Conservation (phyloP, 2,329 filamentous ascomycete species). For the Colletotrichum nymphaeae region DNA sequence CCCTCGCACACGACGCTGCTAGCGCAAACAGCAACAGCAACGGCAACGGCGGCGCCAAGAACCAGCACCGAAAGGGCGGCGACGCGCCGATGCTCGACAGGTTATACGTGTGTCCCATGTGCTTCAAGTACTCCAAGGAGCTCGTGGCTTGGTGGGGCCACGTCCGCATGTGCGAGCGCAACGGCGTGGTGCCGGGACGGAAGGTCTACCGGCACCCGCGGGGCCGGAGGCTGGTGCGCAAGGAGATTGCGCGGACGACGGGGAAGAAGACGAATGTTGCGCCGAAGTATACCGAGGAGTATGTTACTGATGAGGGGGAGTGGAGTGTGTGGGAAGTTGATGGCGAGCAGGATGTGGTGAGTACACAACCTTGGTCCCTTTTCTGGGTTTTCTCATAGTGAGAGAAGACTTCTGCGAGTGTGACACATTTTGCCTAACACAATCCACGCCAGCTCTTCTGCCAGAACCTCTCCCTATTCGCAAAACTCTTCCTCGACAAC, state of each 20-base stretch:
- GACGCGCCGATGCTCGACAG: constrained; percentile 66
- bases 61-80: constrained; percentile 46
- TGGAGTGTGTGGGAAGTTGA: constrained; percentile 95
- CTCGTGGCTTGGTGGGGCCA: constrained; percentile 69
- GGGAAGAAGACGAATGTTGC: constrained; percentile 50
- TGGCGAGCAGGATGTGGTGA: constrained; percentile 82
- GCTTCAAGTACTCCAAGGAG: constrained; percentile 89
- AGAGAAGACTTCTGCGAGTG: neutral
- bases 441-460: constrained; percentile 75
- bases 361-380: constrained; percentile 40
- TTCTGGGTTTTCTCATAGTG: neutral
- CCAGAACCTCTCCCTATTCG: constrained; percentile 95
- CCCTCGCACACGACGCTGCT: constrained; percentile 26
- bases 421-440: constrained; percentile 29
- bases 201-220: constrained; percentile 78
- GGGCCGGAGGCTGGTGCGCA: constrained; percentile 53
- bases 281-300: constrained; percentile 53
- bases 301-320: constrained; percentile 71
- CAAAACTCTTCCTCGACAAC: constrained; percentile 96
- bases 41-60: constrained; percentile 41
- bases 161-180: constrained; percentile 66
- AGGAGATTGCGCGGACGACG: constrained; percentile 44
- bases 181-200: constrained; percentile 68
- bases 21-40: neutral
- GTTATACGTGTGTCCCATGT: constrained; percentile 90